Evolutionary conservation across 305 asterid species (phyloP).

Genomic region (Monarda citriodora): DNA sequence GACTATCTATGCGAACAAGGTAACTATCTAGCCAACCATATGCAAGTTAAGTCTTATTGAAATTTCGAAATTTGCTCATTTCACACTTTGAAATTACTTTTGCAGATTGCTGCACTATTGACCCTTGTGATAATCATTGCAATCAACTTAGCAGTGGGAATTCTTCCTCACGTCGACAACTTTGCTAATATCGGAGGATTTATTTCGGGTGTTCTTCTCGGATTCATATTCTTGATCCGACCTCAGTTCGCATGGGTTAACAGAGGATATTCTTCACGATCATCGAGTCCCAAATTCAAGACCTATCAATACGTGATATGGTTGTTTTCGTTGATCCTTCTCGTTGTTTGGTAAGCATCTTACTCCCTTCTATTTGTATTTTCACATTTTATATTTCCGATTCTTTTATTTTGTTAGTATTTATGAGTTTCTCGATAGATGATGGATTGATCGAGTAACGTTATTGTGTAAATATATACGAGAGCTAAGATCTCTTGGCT

Average conservation of each 20-base stretch:
- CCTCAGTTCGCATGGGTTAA: slow-evolving; percentile 63
- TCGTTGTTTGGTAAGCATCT: slow-evolving; percentile 42
- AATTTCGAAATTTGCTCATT: slow-evolving; percentile 6
- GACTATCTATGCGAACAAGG: slow-evolving; percentile 66
- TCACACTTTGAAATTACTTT: slow-evolving; percentile 4
- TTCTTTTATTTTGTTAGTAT: background rate
- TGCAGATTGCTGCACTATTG: slow-evolving; percentile 48
- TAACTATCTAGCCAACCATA: slow-evolving; percentile 14
- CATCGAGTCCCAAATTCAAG: slow-evolving; percentile 45
- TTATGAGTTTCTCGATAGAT: slow-evolving; percentile 2
- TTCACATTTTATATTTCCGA: background rate
- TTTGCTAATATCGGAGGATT: slow-evolving; percentile 63
- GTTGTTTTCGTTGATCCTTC: slow-evolving; percentile 41
- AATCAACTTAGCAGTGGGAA: slow-evolving; percentile 51
- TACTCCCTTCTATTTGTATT: background rate
- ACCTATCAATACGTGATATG: slow-evolving; percentile 45
- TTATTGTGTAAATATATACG: too few relatives aligned
- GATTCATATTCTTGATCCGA: slow-evolving; percentile 53
- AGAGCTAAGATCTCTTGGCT: too few relatives aligned
- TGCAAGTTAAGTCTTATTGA: background rate
- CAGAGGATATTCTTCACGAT: slow-evolving; percentile 31
- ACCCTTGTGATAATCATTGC: slow-evolving; percentile 52
- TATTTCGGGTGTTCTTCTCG: slow-evolving; percentile 49
- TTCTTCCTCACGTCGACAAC: slow-evolving; percentile 63
- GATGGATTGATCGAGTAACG: background rate